Percentiles rank a stretch among this genome's conserved stretches.
These are phyloP conservation scores for Lavandula angustifolia DNA, from an alignment of 257 asterid genomes.

Conservation along the genomic window DNA sequence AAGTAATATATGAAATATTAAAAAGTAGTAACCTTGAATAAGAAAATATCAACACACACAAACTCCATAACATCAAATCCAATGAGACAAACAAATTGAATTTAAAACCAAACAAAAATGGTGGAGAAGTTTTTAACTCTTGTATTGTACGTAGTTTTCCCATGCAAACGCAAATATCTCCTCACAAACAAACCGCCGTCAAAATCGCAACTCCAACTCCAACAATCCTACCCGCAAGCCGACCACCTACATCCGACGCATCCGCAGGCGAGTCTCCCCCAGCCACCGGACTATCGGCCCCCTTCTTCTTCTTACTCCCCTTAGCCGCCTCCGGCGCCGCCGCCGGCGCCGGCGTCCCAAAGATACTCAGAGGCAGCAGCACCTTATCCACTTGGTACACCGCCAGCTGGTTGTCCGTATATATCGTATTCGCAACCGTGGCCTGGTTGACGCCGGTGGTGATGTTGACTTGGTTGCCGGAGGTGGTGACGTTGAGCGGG, in stretches of 20 bases:
- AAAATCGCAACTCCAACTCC: slow-evolving; percentile 39
- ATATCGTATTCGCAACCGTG: slow-evolving; percentile 63
- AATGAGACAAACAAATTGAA: slow-evolving; percentile 3
- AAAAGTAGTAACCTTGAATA: slow-evolving; percentile 17
- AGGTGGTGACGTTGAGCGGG: slow-evolving; percentile 71
- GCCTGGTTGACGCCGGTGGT: slow-evolving; percentile 75
- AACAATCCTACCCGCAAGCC: slow-evolving; percentile 43
- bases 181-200: slow-evolving; percentile 35
- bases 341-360: slow-evolving; percentile 66
- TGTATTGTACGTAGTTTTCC: neutral
- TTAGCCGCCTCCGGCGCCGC: slow-evolving; percentile 42
- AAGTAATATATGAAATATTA: too few relatives aligned
- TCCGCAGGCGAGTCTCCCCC: slow-evolving; percentile 54
- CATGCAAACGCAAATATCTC: slow-evolving; percentile 3
- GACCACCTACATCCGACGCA: slow-evolving; percentile 44
- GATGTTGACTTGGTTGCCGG: slow-evolving; percentile 76
- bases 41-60: slow-evolving; percentile 27
- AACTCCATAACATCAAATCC: slow-evolving; percentile 1
- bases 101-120: slow-evolving; percentile 33
- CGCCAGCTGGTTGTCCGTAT: slow-evolving; percentile 70
- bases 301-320: slow-evolving; percentile 40
- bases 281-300: slow-evolving; percentile 48
- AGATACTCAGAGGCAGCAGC: slow-evolving; percentile 71
- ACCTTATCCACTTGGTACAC: slow-evolving; percentile 82
- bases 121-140: slow-evolving; percentile 20